Conservation (phyloP, 345 rosid genomes). For the Toxicodendron radicans region DNA sequence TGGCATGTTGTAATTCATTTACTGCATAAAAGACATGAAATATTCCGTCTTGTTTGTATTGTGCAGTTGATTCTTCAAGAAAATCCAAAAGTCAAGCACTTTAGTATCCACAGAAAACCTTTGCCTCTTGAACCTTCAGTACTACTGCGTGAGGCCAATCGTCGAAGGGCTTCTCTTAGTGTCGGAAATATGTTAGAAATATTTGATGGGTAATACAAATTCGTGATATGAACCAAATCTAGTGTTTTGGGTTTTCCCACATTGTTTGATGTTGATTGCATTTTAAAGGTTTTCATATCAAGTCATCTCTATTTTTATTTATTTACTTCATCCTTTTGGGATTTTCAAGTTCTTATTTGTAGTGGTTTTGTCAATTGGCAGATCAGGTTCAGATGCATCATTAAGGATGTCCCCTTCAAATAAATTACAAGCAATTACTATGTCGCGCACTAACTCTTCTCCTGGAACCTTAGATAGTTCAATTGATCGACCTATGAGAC, state of each 20-base stretch:
- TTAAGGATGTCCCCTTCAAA: slow-evolving; percentile 45
- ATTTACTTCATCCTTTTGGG: slow-evolving; percentile 20
- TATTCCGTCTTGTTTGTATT: slow-evolving; percentile 7
- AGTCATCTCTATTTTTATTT: neutral
- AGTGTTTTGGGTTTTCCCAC: neutral
- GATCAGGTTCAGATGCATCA: slow-evolving; percentile 65
- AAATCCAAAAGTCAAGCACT: slow-evolving; percentile 69
- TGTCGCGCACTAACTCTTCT: slow-evolving; percentile 76
- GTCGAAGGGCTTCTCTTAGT: slow-evolving; percentile 96
- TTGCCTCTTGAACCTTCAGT: slow-evolving; percentile 96
- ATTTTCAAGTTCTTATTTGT: slow-evolving; percentile 25
- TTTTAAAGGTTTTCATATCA: slow-evolving; percentile 3
- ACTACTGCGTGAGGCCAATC: slow-evolving; percentile 91
- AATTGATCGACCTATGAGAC: slow-evolving; percentile 89
- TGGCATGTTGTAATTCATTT: neutral
- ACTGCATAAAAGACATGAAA: neutral
- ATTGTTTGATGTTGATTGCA: slow-evolving; percentile 13
- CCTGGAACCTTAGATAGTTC: slow-evolving; percentile 84
- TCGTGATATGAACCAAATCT: slow-evolving; percentile 20
- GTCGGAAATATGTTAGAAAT: slow-evolving; percentile 83
- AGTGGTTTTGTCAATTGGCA: slow-evolving; percentile 48
- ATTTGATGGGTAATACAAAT: slow-evolving; percentile 70
- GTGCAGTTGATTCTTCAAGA: slow-evolving; percentile 80
- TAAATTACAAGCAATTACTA: slow-evolving; percentile 46
- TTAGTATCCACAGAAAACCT: slow-evolving; percentile 80